Evolutionary conservation across 2,329 filamentous ascomycete species (phyloP).

Genomic region (Sporothrix protearum): DNA sequence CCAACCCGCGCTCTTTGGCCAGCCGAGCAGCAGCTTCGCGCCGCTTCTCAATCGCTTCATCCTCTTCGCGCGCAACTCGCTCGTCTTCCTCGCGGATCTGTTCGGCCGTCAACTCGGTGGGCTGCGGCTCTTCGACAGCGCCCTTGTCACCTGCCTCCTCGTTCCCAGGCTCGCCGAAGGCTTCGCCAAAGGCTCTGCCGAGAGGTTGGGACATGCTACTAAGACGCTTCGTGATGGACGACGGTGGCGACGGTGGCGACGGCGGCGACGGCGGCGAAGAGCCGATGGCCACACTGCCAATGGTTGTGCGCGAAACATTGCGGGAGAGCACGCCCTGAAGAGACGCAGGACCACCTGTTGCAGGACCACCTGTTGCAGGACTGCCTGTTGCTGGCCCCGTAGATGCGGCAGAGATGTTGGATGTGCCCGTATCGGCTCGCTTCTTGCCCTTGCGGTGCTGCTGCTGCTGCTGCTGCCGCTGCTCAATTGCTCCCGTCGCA

Average conservation of each 20-base stretch:
- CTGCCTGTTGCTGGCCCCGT: background rate
- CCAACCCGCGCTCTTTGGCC: constrained; percentile 49
- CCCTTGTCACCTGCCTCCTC: constrained; percentile 5
- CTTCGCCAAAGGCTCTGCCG: background rate
- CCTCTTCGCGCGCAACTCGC: constrained; percentile 49
- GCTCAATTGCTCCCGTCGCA: constrained; percentile 62
- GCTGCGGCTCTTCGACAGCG: constrained; percentile 33
- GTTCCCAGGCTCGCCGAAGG: background rate
- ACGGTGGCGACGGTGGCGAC: constrained; percentile 53
- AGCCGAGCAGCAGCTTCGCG: constrained; percentile 51
- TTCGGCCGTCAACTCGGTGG: constrained; percentile 44
- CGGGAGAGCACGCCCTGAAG: constrained; percentile 39
- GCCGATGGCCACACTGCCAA: constrained; percentile 36
- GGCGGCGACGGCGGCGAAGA: constrained; percentile 54
- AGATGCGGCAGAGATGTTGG: background rate
- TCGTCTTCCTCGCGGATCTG: constrained; percentile 55
- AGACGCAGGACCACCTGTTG: background rate
- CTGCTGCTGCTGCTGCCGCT: constrained; percentile 52
- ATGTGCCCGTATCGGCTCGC: constrained; percentile 27
- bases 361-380: too few relatives aligned
- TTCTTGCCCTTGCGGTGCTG: constrained; percentile 44
- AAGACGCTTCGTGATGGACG: constrained; percentile 27
- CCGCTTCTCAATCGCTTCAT: constrained; percentile 51
- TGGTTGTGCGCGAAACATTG: constrained; percentile 57
- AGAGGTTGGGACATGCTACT: constrained; percentile 27